Percentiles rank a stretch among this genome's conserved stretches.
These are phyloP conservation scores for Fusarium sp. DNA, from an alignment of 2,329 filamentous ascomycete genomes.

Conservation along the genomic window DNA sequence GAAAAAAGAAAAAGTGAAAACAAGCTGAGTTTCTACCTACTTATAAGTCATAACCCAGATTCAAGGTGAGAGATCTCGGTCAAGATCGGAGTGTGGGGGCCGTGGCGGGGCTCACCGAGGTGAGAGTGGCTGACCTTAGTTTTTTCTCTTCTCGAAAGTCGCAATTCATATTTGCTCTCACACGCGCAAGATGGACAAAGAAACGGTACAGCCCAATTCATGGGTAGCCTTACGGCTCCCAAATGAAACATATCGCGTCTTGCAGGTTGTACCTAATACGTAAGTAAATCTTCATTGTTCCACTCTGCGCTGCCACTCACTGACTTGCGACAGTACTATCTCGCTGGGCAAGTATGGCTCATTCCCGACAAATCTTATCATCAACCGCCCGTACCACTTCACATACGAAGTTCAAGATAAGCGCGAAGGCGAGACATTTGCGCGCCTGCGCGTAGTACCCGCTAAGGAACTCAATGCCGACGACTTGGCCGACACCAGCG, in stretches of 20 bases:
- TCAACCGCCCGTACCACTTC: constrained; percentile 90
- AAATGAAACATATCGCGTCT: constrained; percentile 68
- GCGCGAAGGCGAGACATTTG: constrained; percentile 72
- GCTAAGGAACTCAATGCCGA: constrained; percentile 87
- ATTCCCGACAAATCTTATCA: constrained; percentile 88
- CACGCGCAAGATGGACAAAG: constrained; percentile 50
- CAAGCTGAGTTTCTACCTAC: too few relatives aligned
- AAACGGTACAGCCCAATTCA: constrained; percentile 64
- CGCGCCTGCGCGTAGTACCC: constrained; percentile 81
- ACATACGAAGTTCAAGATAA: constrained; percentile 91
- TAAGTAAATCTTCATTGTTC: constrained; percentile 51
- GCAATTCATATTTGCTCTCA: constrained; percentile 23
- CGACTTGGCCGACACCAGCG: constrained; percentile 66
- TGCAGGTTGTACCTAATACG: constrained; percentile 73
- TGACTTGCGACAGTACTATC: constrained; percentile 73
- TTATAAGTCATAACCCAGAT: too few relatives aligned
- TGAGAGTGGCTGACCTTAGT: constrained; percentile 43
- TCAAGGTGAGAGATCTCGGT: constrained; percentile 29
- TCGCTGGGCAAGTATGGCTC: constrained; percentile 93
- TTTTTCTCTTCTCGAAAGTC: constrained; percentile 42
- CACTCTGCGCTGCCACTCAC: constrained; percentile 37
- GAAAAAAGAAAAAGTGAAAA: too few relatives aligned
- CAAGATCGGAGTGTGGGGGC: constrained; percentile 37
- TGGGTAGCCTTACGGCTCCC: constrained; percentile 73
- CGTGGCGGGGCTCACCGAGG: constrained; percentile 51